Evolutionary conservation across 768 basidiomycete species (phyloP), one percentile per base, ranked within the genome.

Genomic region (Aureoboletus auriporus): DNA sequence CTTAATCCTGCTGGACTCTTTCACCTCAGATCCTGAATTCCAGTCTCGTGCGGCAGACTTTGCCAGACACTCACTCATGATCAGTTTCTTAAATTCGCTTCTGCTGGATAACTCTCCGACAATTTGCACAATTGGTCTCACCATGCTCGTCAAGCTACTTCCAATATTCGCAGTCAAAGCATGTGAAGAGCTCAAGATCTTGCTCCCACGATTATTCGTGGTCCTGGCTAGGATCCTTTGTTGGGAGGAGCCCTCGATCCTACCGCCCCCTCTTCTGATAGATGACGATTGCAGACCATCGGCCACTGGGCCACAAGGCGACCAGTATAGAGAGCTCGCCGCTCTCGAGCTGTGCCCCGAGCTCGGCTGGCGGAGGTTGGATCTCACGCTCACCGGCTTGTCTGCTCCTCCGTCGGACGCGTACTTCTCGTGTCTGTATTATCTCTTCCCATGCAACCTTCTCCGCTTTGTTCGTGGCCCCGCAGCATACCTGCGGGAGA

Each of bases 391-490:
- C 61, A 71, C 76, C 9, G 72, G 72, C 1, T 75, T 80, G 12
- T 66, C 71, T 27, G 69, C 79, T 2, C 86, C 89, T 14, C 77
- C 80, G 5, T 75, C 82, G 13, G 75, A 80, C 16, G 75, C 71
- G 38, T 89, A 80, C 59, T 93, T 93, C 69, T 84, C 84, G 2
- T 76, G 77, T 39, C 72, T 96, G 52, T 95, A 94, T 69, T 93
- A 91, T 58, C 79, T 93, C 41, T 96, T 90, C 71, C 93, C 93
- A 1, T 88, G 84, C 68, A 96, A 94, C 69, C 75, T 89, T 36
- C 71, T 95, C 49, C 78, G 77, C 46, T 96, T 96, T 65, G 67
- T 93, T 45, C 80, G 83, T 44, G 71, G 75, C 42, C 89, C 93
- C 1, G 73, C 75, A 8, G 64, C 68, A 33, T 93, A 91, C 56